phyloP scores from a whole-genome alignment of 441 rosid genomes.

The Corymbia calophylla region DNA sequence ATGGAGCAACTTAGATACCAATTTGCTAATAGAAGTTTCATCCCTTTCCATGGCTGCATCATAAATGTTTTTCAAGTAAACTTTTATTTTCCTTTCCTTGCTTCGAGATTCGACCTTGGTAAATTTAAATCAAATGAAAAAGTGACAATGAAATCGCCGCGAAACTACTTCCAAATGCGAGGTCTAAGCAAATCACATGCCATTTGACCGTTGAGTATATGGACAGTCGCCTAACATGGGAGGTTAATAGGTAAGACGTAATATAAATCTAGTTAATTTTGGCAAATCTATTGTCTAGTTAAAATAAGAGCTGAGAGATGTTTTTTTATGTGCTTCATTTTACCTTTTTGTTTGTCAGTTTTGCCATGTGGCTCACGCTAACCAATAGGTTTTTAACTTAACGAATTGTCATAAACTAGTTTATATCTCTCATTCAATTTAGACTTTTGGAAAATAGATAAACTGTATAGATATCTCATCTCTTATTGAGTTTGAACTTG shows the following conservation, averaged over 20 bases:
- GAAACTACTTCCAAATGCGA: neutral
- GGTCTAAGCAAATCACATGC: neutral
- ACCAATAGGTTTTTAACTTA: neutral
- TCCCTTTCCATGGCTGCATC: too few species aligned
- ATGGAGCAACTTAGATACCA: neutral
- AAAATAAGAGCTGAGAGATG: neutral
- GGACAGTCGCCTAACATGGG: neutral
- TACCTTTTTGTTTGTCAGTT: neutral
- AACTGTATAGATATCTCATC: rapidly evolving
- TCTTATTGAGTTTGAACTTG: neutral
- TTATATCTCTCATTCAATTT: neutral
- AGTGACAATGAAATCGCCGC: neutral
- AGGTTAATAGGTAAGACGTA: neutral
- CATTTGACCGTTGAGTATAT: rapidly evolving
- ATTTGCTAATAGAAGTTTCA: neutral
- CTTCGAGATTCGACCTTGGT: rapidly evolving
- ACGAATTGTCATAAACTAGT: rapidly evolving
- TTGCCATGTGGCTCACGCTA: neutral
- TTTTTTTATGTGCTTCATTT: neutral
- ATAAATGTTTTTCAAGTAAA: neutral
- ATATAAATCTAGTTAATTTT: rapidly evolving
- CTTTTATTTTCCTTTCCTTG: neutral
- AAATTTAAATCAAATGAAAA: neutral
- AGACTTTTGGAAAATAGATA: neutral
- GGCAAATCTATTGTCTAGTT: neutral